A percentile compares a stretch with the other conserved stretches of the same genome.
Conservation (phyloP, 1,284 basidiomycete species). For the Sparassis latifolia region DNA sequence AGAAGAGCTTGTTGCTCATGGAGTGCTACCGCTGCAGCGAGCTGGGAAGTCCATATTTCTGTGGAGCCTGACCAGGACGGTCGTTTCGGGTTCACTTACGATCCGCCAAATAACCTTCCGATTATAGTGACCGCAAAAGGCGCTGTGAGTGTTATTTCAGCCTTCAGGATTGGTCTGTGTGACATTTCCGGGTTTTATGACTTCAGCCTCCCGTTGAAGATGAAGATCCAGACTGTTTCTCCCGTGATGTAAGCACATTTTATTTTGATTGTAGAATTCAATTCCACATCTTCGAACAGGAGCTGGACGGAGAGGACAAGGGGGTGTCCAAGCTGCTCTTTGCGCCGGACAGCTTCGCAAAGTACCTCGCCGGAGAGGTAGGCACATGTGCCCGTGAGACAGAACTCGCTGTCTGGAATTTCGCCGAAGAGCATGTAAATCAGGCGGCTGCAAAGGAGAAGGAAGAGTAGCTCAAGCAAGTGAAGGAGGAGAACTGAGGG, state of each 20-base stretch:
- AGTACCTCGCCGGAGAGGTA: conserved; percentile 11
- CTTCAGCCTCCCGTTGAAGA: conserved; percentile 9
- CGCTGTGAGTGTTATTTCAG: conserved; percentile 11
- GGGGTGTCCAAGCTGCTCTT: conserved; percentile 7
- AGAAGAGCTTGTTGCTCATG: background rate
- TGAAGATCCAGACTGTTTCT: conserved; percentile 4
- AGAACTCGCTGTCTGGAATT: conserved; percentile 9
- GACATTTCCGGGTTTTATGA: too few relatives aligned
- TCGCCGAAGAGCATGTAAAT: background rate
- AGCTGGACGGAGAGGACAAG: conserved; percentile 8
- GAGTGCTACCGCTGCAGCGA: conserved; percentile 3
- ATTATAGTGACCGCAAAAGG: conserved; percentile 14
- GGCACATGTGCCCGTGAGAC: conserved; percentile 10
- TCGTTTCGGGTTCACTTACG: conserved; percentile 7
- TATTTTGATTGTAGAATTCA: background rate
- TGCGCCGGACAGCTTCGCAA: conserved; percentile 5
- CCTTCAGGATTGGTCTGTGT: background rate
- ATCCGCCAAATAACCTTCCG: conserved; percentile 10
- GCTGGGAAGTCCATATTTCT: conserved; percentile 20
- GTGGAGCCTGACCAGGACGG: conserved; percentile 11
- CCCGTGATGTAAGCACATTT: conserved; percentile 1
- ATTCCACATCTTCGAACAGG: conserved; percentile 1
- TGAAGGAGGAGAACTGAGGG: too few relatives aligned
- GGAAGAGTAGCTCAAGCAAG: too few relatives aligned
- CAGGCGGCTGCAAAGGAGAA: too few relatives aligned